Base-by-base conservation (phyloP, 306 rosid genomes). In the Trifolium repens region DNA sequence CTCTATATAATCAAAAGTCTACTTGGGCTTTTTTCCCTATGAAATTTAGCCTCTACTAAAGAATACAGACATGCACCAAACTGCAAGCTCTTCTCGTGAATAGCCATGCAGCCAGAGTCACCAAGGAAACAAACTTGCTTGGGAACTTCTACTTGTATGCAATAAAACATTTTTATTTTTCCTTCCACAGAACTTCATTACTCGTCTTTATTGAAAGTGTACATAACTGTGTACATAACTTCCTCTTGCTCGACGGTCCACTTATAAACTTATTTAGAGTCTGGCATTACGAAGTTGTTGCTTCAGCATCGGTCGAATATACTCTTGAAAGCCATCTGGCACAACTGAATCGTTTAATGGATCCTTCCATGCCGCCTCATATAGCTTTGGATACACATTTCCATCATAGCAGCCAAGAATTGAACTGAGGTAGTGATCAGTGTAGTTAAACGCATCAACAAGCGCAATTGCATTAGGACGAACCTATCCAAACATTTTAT, bases 361-460 rank as follows among this genome's bases (percentile, higher is more conserved):
- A 79, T 94, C 99, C 82, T 94, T 90, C 99, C 97, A 92, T 7
- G 99, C 99, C 89, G 86, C 97, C 80, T 88, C 86, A 44, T 94
- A 92, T 70, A 94, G 88, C 26, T 87, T 90, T n/a, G 96, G 96
- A 81, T 94, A 94, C 81, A 94, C 99, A 73, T 94, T 80, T 37
- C 99, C 99, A 9, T 94, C 96, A 9, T 84, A 85, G 43, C 97
- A 89, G 16, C 99, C 99, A 67, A 92, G 99, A 69, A 92, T 78
- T 0, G 99, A 94, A 72, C 97, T 82, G 6, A 94, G 96, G 82
- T 42, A 94, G 87, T 94, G 99, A 73, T 94, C 96, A 0, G 99
- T 92, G 88, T 90, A 83, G 83, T 94, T 88, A 13, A 90, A 94
- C 1, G 99, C 88, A 71, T 94, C 99, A 40, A 92, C 99, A 15